A percentile compares a stretch with the other conserved stretches of the same genome.
These are phyloP conservation scores for Metschnikowia anglica DNA, from an alignment of 805 yeast species.

Conservation along the genomic window DNA sequence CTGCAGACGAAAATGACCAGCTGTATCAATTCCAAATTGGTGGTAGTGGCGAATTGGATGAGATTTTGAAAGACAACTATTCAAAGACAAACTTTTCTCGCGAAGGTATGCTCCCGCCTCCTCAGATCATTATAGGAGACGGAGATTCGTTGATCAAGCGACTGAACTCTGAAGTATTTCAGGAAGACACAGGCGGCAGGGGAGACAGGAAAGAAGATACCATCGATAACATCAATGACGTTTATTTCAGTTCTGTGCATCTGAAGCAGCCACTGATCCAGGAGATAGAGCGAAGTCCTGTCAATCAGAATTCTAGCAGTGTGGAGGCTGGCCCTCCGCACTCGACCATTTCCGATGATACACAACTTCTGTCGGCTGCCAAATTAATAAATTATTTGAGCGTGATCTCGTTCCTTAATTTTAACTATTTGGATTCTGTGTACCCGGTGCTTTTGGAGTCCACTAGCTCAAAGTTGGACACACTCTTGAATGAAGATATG, in stretches of 20 bases:
- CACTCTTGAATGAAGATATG: slow-evolving; percentile 8
- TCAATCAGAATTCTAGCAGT: neutral
- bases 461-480: slow-evolving; percentile 4
- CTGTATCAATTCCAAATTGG: slow-evolving; percentile 5
- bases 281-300: slow-evolving; percentile 1
- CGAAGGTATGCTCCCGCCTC: slow-evolving; percentile 1
- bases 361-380: neutral
- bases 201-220: neutral
- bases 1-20: slow-evolving; percentile 4
- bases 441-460: slow-evolving; percentile 12
- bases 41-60: slow-evolving; percentile 2
- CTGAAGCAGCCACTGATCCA: slow-evolving; percentile 7
- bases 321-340: slow-evolving; percentile 8
- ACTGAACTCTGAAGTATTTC: neutral
- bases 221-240: slow-evolving; percentile 10
- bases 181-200: neutral
- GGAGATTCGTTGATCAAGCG: neutral
- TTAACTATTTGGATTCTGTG: slow-evolving; percentile 12
- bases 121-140: slow-evolving; percentile 10
- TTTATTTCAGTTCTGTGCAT: slow-evolving; percentile 3
- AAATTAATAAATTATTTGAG: slow-evolving; percentile 1
- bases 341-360: neutral
- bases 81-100: neutral
- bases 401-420: slow-evolving; percentile 5
- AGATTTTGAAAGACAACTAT: neutral